Evolutionary conservation across 768 basidiomycete genomes (phyloP).

Genomic region (Phylloporus arenicola): DNA sequence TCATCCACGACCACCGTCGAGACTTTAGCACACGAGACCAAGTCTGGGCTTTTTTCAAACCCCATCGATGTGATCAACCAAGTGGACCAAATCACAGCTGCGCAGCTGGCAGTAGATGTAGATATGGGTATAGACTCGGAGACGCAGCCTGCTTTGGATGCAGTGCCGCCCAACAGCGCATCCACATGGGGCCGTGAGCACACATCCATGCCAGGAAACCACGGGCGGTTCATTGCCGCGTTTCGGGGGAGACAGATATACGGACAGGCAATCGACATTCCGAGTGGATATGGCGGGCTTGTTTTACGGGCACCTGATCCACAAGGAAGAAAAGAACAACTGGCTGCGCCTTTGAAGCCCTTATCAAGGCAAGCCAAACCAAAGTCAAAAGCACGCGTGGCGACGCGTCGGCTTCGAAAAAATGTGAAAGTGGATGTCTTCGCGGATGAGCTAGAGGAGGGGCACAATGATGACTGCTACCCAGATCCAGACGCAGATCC

Average conservation of each 20-base stretch:
- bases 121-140: constrained; percentile 4
- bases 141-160: constrained; percentile 9
- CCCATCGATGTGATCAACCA: not conserved
- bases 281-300: constrained; percentile 63
- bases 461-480: constrained; percentile 20
- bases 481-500: not conserved
- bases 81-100: not conserved
- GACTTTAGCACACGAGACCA: not conserved
- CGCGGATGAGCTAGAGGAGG: constrained; percentile 21
- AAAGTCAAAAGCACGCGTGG: constrained; percentile 10
- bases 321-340: constrained; percentile 13
- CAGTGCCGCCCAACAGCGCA: not conserved
- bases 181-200: not conserved
- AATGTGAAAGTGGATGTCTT: constrained; percentile 27
- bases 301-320: constrained; percentile 40
- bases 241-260: constrained; percentile 76
- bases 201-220: not conserved
- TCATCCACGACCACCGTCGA: constrained; percentile 7
- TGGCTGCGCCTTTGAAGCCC: constrained; percentile 1
- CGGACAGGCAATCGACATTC: constrained; percentile 56
- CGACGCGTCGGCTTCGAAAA: constrained; percentile 13
- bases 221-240: constrained; percentile 42
- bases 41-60: not conserved
- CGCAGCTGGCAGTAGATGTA: not conserved
- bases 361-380: constrained; percentile 5